phyloP scores from a whole-genome alignment of 352 stramenopile species.

The Phytophthora agathidicida region DNA sequence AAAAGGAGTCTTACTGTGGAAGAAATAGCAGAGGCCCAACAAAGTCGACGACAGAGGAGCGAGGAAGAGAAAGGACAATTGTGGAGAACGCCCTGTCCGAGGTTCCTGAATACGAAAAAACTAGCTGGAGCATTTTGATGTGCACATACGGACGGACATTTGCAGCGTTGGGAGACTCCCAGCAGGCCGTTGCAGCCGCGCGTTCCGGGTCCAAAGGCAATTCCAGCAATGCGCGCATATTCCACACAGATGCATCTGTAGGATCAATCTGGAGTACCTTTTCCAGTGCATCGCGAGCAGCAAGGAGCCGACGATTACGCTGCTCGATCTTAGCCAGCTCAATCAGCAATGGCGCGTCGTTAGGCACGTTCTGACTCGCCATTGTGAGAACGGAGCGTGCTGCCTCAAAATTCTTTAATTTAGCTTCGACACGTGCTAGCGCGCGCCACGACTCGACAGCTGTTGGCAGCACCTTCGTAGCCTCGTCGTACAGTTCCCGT shows the following conservation, averaged over 20 bases:
- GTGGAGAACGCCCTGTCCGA: conserved; percentile 73
- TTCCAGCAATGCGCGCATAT: conserved; percentile 82
- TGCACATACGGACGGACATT: conserved; percentile 85
- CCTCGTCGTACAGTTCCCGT: conserved; percentile 76
- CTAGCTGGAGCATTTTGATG: conserved; percentile 85
- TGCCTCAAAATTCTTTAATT: conserved; percentile 63
- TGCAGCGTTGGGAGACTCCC: conserved; percentile 66
- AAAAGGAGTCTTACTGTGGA: too few relatives aligned
- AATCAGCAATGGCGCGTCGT: conserved; percentile 71
- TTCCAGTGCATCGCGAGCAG: conserved; percentile 67
- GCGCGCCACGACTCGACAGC: conserved; percentile 72
- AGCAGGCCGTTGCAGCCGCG: conserved; percentile 74
- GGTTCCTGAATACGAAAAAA: conserved; percentile 80
- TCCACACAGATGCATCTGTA: conserved; percentile 75
- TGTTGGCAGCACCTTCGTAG: conserved; percentile 68
- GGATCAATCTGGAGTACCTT: conserved; percentile 78
- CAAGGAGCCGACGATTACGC: conserved; percentile 59
- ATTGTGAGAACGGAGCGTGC: conserved; percentile 69
- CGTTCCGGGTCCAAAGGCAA: conserved; percentile 66
- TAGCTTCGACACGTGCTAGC: conserved; percentile 68
- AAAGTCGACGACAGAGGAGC: too few relatives aligned
- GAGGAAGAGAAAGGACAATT: conserved; percentile 71
- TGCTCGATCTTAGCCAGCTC: conserved; percentile 87
- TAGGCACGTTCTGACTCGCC: conserved; percentile 71
- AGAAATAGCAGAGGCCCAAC: too few relatives aligned